Evolutionary conservation across 1,139 yeast genomes (phyloP).

Genomic region (Ogataea hybrid): DNA sequence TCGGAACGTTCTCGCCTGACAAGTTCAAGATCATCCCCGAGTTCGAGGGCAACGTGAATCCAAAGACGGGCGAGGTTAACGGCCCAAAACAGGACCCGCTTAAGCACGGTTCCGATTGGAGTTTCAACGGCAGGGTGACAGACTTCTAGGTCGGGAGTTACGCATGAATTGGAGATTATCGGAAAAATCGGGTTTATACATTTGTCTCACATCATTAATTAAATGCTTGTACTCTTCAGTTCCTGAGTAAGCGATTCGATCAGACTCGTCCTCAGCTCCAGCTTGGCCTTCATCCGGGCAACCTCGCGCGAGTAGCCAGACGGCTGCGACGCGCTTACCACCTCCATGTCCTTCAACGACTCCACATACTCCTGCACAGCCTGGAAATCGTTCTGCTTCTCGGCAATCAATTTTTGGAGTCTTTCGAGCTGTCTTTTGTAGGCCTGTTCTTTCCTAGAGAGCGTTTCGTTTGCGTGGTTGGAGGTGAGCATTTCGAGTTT

Average conservation of each 20-base stretch:
- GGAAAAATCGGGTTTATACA: constrained; percentile 11
- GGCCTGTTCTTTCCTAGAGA: constrained; percentile 27
- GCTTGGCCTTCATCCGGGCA: constrained; percentile 17
- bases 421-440: constrained; percentile 25
- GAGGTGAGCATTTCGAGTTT: constrained; percentile 11
- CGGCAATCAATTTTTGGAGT: constrained; percentile 16
- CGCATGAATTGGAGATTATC: constrained; percentile 5
- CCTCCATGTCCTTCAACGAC: constrained; percentile 20
- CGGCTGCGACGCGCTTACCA: background rate
- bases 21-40: constrained; percentile 82
- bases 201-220: background rate
- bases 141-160: constrained; percentile 56
- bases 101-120: constrained; percentile 82
- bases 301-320: constrained; percentile 14
- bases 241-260: constrained; percentile 17
- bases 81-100: constrained; percentile 99
- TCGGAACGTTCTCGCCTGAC: constrained; percentile 68
- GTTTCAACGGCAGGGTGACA: constrained; percentile 93
- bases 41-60: constrained; percentile 92
- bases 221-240: constrained; percentile 10
- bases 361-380: constrained; percentile 14
- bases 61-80: constrained; percentile 90
- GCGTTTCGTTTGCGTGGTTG: constrained; percentile 14
- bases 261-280: constrained; percentile 19
- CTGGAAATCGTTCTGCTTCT: constrained; percentile 20